Base-by-base conservation (phyloP, 1,284 basidiomycete genomes). In the Heimioporus punctisporus region DNA sequence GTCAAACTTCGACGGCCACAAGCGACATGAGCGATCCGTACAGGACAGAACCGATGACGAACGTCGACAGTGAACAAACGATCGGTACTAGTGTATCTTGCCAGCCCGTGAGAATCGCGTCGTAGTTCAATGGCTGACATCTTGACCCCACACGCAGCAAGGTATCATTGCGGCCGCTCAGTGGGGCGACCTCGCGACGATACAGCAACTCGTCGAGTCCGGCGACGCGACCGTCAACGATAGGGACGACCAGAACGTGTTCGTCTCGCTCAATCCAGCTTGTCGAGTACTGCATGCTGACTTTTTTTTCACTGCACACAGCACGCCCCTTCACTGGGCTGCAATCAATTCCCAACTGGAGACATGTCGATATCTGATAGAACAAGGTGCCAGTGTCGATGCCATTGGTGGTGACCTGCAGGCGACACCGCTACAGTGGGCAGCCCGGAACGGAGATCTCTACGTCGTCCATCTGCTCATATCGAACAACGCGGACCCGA, bases 401-500 rank as follows among this genome's bases (percentile, higher is more conserved):
- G 92, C 94, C 7, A 77, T 93, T 11, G 97, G 97, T 21, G 97
- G 97, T 7, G 97, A 98, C 67, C 83, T 99, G 30, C 81, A 90
- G n/a, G 97, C 96, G 2, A 97, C 95, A 2, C 95, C 97, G 1
- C 80, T 99, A 76, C 97, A 98, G 72, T 99, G 97, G 97, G 96
- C 97, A 0, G 95, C 97, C 2, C 84, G 95, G 48, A 97, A 95
- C 64, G 97, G 97, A 6, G 96, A 97, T 74, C 84, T 98, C 64
- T 97, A 97, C 65, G 83, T 98, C 55, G 90, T 98, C 34, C 94
- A 98, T 62, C 81, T 98, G 24, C 84, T 99, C 59, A 83, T 98
- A 60, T 78, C 86, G 2, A 84, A 95, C 71, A 90, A 90, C 56
- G 96, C 97, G 40, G 96, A 99, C 76, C 97, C 97, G 0, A 92